Base-by-base conservation (phyloP, 352 stramenopile species). In the Globisporangium cystogenes region DNA sequence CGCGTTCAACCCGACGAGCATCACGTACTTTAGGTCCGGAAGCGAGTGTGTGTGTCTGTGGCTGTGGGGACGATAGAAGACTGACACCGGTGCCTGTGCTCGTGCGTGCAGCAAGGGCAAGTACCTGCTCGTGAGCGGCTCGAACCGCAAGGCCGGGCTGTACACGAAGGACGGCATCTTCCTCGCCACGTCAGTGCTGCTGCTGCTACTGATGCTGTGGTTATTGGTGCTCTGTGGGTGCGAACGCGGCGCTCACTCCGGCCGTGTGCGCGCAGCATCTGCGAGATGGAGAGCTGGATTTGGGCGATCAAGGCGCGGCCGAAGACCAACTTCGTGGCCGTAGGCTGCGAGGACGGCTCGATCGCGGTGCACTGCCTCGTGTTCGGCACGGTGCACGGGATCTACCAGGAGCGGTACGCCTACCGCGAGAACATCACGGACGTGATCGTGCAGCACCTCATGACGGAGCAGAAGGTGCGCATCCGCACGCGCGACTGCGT, bases 401-500 rank as follows among this genome's bases (percentile, higher is more conserved):
- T 98, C 31, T 97, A 96, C 62, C 75, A 97, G 48, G 93, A 98
- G 51, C 82, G 93, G 2, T 98, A 97, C 55, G 91, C 91, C 11
- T 98, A 96, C 62, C 82, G 89, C 4, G 92, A 98, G 60, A 87
- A 96, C 55, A 87, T 98, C 51, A 98, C 91, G 14, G 93, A 98
- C 60, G 92, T 98, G 48, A 95, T 98, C 59, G 88, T 98, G 18
- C 90, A 98, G 74, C 91, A 98, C 64, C 70, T 98, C 31, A 85
- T 97, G 67, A 97, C 88, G 18, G 92, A 98, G 62, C 87, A 98
- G 59, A 96, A 98, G 60, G 92, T 97, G 49, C 79, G 86, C 45
- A 98, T 98, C 65, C 97, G 97, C 66, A 97, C 82, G 5, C 76
- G 87, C n/a, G 93, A 98, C 64, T 96, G 91, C 56, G 90, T 98